These are phyloP conservation scores for Cnidoscolus chayamansa DNA, from an alignment of 441 rosid genomes.

Conservation along the genomic window DNA sequence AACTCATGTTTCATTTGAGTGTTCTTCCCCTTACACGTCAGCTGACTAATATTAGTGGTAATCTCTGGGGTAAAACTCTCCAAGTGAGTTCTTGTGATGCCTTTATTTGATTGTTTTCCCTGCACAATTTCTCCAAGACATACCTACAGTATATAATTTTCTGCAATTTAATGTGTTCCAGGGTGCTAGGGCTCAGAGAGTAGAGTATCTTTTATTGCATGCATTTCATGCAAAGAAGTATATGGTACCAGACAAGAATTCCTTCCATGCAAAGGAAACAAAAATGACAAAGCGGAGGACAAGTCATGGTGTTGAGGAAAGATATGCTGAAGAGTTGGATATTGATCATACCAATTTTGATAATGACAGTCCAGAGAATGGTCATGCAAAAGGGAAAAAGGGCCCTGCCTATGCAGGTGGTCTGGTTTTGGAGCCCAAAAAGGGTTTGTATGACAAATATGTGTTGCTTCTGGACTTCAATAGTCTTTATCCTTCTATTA, in stretches of 20 bases:
- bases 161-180: constrained; percentile 29
- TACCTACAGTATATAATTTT: neutral
- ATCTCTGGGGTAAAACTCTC: constrained; percentile 97
- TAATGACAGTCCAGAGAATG: constrained; percentile 41
- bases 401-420: constrained; percentile 96
- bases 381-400: constrained; percentile 58
- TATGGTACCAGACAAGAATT: constrained; percentile 85
- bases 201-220: constrained; percentile 88
- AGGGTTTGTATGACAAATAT: constrained; percentile 88
- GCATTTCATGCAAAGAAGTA: constrained; percentile 87
- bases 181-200: constrained; percentile 99
- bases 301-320: constrained; percentile 44
- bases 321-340: constrained; percentile 46
- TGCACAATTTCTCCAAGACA: constrained; percentile 2
- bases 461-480: constrained; percentile 93
- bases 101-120: constrained; percentile 10
- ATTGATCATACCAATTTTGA: constrained; percentile 41
- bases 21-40: constrained; percentile 97
- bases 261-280: constrained; percentile 52
- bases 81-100: constrained; percentile 53
- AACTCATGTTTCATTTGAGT: constrained; percentile 95
- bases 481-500: constrained; percentile 97
- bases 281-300: constrained; percentile 55
- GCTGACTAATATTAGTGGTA: constrained; percentile 95
- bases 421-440: constrained; percentile 95